These are phyloP conservation scores for Pseudonectria buxi DNA, from an alignment of 2,329 filamentous ascomycete species.

Conservation along the genomic window DNA sequence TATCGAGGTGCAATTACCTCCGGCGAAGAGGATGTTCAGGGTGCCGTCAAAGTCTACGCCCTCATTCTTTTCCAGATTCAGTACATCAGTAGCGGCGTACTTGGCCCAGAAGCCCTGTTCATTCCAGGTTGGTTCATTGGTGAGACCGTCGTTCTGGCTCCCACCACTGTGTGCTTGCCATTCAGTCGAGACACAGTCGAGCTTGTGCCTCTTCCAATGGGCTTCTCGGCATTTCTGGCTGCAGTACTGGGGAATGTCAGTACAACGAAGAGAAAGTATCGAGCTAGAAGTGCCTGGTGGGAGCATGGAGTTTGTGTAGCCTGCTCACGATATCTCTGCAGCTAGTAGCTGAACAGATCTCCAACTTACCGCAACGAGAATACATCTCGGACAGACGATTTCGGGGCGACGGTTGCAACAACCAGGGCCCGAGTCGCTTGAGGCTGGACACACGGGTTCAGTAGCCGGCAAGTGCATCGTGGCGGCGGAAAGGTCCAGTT, in stretches of 20 bases:
- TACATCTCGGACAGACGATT: conserved; percentile 13
- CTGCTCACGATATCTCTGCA: too few relatives aligned
- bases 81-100: conserved; percentile 18
- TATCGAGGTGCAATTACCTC: conserved; percentile 10
- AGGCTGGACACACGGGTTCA: conserved; percentile 6
- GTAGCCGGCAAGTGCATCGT: background rate
- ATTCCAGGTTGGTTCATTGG: background rate
- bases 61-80: conserved; percentile 22
- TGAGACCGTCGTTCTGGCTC: background rate
- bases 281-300: too few relatives aligned
- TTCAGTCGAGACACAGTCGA: conserved; percentile 1
- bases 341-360: too few relatives aligned
- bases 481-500: too few relatives aligned
- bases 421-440: background rate
- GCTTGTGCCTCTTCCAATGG: conserved; percentile 7
- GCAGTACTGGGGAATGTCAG: conserved; percentile 18
- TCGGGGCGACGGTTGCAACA: conserved; percentile 4
- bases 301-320: too few relatives aligned
- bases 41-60: conserved; percentile 14
- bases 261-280: background rate
- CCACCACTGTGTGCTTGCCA: too few relatives aligned
- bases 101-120: conserved; percentile 10
- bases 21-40: conserved; percentile 16
- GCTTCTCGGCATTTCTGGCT: conserved; percentile 8
- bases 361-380: conserved; percentile 15